Evolutionary conservation across 2,329 filamentous ascomycete genomes (phyloP), one percentile per base, ranked within the genome.

Genomic region (Pleoardoris graminearum): DNA sequence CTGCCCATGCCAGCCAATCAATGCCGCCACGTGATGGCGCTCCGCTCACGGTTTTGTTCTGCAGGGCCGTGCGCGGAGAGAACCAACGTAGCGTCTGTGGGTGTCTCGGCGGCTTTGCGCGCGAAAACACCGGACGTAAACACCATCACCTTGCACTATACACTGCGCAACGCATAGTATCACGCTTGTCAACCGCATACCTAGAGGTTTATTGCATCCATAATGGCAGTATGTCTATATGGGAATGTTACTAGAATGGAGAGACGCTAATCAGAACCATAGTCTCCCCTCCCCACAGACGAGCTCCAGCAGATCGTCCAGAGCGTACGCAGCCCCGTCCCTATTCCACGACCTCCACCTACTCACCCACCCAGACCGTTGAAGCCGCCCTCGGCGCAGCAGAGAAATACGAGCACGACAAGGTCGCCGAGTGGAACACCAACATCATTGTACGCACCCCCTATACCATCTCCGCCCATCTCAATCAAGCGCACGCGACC

Each of bases 401-500:
- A 54, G 85, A 90, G 57, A 86, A 83, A 76, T 99, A 99, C 79
- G 89, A 96, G 61, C 94, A 97, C 76, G 77, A 85, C 50, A 87
- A 88, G 71, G 95, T 93, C 30, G 85, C 88, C 71, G 79, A 85
- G 64, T 97, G 93, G 93, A 97, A 97, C 80, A 88, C 88, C 29
- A 80, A 82, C 61, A 97, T 99, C 75, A 97, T 97, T 75, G 91
- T 96, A 83, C 66, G 43, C 85, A 50, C 52, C 79, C n/a, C 55
- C 54, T 50, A 38, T 49, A 45, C 37, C 49, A 14, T 7, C 42
- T 51, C 44, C 41, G 17, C 36, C 35, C 22, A 30, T 27, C 22
- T 23, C 17, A 33, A 19, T 23, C 39, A 23, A 21, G 49, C 48
- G 32, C 54, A 46, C 42, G 10, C 51, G 17, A 35, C 54, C 49